Evolutionary conservation across 2,329 filamentous ascomycete genomes (phyloP).

Genomic region (Claviceps arundinis): DNA sequence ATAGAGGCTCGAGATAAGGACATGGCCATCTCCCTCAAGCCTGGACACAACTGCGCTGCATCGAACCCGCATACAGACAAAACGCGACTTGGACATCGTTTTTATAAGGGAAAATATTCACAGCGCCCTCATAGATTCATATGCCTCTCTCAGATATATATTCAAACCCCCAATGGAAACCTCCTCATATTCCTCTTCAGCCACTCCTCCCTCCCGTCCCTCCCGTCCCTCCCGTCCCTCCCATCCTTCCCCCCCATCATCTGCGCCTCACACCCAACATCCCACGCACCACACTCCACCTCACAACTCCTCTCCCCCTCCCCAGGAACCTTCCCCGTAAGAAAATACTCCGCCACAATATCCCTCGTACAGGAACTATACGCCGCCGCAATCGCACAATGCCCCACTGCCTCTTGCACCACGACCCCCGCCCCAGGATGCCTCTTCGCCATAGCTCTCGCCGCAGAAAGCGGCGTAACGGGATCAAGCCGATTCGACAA

Average conservation of each 20-base stretch:
- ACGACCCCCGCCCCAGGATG: constrained; percentile 13
- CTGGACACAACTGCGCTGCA: too few species aligned
- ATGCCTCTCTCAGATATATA: not conserved
- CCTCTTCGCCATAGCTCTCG: constrained; percentile 6
- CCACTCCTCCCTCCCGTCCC: not conserved
- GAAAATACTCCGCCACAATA: constrained; percentile 10
- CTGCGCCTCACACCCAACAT: not conserved
- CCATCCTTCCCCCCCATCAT: not conserved
- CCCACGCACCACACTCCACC: constrained; percentile 11
- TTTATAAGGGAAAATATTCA: too few species aligned
- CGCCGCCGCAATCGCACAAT: constrained; percentile 4
- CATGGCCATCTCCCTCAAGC: too few species aligned
- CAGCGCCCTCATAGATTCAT: too few species aligned
- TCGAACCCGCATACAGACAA: too few species aligned
- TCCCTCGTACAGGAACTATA: constrained; percentile 10
- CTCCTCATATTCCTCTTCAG: not conserved
- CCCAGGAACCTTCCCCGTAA: constrained; percentile 9
- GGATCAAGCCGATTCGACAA: constrained; percentile 30
- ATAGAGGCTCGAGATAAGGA: too few species aligned
- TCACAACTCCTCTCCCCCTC: constrained; percentile 9
- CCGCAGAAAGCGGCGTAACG: constrained; percentile 26
- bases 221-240: not conserved
- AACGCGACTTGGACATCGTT: too few species aligned
- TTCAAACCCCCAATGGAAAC: constrained; percentile 1
- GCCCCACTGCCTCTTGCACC: constrained; percentile 12